Evolutionary conservation across 257 asterid genomes (phyloP).

Genomic region (Anisodus acutangulus): DNA sequence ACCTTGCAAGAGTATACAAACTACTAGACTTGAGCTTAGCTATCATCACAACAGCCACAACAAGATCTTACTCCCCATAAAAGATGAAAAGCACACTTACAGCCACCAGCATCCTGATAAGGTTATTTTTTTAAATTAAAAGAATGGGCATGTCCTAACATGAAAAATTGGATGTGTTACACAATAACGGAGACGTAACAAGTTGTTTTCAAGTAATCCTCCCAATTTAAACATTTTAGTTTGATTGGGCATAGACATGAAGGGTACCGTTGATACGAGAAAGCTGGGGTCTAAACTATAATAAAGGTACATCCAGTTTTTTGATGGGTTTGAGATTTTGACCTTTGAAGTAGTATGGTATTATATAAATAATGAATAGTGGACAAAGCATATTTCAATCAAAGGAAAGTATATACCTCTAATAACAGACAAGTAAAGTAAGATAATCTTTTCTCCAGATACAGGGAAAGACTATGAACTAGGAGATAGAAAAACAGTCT

Average conservation of each 20-base stretch:
- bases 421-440: background rate
- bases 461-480: background rate
- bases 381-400: background rate
- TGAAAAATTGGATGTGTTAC: no score
- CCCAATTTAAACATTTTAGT: background rate
- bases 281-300: background rate
- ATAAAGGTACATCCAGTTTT: background rate
- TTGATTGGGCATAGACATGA: slow-evolving; percentile 1
- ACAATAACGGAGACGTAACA: background rate
- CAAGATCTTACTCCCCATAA: no score
- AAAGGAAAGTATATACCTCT: background rate
- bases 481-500: background rate
- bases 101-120: background rate
- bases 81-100: no score
- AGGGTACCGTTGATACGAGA: background rate
- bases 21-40: no score
- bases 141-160: no score
- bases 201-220: background rate
- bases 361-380: background rate
- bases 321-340: background rate
- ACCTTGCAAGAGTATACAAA: no score
- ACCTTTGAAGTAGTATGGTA: slow-evolving; percentile 1
- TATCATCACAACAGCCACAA: no score
- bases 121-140: background rate
- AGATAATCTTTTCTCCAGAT: background rate